Conservation (phyloP, 2,329 filamentous ascomycete genomes). For the Sporothrix globosa region DNA sequence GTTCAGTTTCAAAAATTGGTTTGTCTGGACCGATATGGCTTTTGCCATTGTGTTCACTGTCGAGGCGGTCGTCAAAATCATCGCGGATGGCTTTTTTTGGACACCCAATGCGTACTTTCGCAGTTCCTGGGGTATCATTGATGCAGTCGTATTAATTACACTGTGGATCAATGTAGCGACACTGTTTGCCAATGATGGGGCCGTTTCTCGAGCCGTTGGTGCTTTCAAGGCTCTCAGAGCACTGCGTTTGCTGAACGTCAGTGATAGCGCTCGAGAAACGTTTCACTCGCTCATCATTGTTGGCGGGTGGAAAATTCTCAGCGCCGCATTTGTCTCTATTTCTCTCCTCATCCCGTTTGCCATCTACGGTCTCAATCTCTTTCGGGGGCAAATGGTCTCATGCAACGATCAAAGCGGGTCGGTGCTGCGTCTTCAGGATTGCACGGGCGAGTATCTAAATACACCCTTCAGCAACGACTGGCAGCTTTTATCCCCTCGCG, state of each 20-base stretch:
- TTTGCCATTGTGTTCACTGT: conserved; percentile 85
- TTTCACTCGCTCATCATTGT: conserved; percentile 96
- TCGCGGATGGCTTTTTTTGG: conserved; percentile 94
- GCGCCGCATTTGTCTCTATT: conserved; percentile 89
- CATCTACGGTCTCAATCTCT: conserved; percentile 92
- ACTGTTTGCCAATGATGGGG: conserved; percentile 77
- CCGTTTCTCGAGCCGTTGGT: conserved; percentile 85
- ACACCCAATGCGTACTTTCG: conserved; percentile 97
- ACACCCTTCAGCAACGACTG: conserved; percentile 74
- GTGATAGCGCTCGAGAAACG: conserved; percentile 90
- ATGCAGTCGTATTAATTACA: conserved; percentile 86
- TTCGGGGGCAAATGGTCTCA: conserved; percentile 74
- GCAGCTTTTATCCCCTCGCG: conserved; percentile 80
- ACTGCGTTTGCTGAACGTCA: conserved; percentile 88
- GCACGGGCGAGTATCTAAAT: conserved; percentile 80
- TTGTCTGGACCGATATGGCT: conserved; percentile 88
- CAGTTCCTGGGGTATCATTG: conserved; percentile 95
- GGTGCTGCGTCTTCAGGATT: conserved; percentile 67
- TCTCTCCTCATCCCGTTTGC: conserved; percentile 95
- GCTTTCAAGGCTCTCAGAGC: conserved; percentile 97
- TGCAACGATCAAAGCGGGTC: conserved; percentile 74
- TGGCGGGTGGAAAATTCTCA: conserved; percentile 91
- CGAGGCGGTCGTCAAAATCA: conserved; percentile 87
- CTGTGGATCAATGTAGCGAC: conserved; percentile 94
- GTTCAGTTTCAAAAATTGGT: conserved; percentile 78